Conservation (phyloP, 306 rosid species). For the Cicer arietinum region DNA sequence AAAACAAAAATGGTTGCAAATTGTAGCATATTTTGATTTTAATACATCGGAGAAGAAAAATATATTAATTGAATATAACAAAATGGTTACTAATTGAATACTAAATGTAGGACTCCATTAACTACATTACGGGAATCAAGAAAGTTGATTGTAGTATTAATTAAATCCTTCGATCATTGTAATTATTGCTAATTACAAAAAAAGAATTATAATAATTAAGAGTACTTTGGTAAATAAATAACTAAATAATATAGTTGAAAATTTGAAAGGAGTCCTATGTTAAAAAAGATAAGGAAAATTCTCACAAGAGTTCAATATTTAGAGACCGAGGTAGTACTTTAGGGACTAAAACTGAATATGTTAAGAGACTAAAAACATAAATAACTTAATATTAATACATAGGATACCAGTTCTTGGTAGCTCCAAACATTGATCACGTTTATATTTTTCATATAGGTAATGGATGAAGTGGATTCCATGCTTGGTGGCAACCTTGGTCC, state of each 20-base stretch:
- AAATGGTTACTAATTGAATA: too few relatives aligned
- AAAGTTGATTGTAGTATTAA: not conserved
- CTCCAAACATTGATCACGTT: constrained; percentile 29
- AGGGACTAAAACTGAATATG: not conserved
- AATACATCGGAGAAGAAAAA: not conserved
- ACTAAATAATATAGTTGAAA: not conserved
- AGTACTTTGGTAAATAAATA: not conserved
- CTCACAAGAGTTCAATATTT: not conserved
- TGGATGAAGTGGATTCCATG: constrained; percentile 87
- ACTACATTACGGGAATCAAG: not conserved
- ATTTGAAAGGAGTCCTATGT: not conserved
- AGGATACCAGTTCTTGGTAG: not conserved
- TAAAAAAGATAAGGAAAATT: not conserved
- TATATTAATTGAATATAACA: too few relatives aligned
- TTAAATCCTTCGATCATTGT: too few relatives aligned
- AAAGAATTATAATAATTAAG: not conserved
- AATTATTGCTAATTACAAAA: not conserved
- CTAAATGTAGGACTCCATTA: not conserved
- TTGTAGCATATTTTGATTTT: not conserved
- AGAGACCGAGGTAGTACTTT: not conserved
- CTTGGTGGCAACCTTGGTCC: constrained; percentile 74
- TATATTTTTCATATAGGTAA: constrained; percentile 56
- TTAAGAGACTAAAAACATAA: not conserved
- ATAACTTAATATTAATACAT: not conserved
- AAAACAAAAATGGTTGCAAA: not conserved